phyloP scores from a whole-genome alignment of 345 rosid genomes.

The Salix brachista region DNA sequence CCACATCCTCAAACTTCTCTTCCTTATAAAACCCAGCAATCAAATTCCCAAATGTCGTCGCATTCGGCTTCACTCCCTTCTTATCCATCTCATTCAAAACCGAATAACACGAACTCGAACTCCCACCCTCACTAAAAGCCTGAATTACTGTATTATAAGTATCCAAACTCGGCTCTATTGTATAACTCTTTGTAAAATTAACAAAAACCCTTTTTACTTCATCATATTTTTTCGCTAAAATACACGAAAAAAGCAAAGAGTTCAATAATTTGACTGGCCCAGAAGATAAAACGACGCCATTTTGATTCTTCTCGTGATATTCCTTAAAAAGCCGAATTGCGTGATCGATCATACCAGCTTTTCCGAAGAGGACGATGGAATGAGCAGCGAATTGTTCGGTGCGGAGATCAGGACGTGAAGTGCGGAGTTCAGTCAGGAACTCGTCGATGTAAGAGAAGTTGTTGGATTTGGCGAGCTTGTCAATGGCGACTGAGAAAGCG shows the following conservation, averaged over 20 bases:
- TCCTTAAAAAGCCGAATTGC: slow-evolving; percentile 53
- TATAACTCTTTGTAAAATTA: slow-evolving; percentile 52
- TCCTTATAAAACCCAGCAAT: slow-evolving; percentile 68
- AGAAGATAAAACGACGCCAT: slow-evolving; percentile 23
- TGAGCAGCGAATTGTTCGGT: slow-evolving; percentile 57
- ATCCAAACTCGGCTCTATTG: slow-evolving; percentile 56
- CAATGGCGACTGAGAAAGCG: slow-evolving; percentile 65
- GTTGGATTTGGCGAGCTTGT: slow-evolving; percentile 46
- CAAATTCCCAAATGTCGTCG: slow-evolving; percentile 44
- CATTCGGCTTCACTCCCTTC: slow-evolving; percentile 47
- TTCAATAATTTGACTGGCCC: slow-evolving; percentile 57
- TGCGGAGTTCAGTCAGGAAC: slow-evolving; percentile 58
- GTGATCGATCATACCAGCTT: slow-evolving; percentile 67
- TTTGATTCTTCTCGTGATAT: slow-evolving; percentile 26
- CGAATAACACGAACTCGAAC: slow-evolving; percentile 58
- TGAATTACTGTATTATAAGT: slow-evolving; percentile 60
- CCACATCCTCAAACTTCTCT: slow-evolving; percentile 68
- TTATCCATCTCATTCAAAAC: slow-evolving; percentile 73
- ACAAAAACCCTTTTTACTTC: slow-evolving; percentile 60
- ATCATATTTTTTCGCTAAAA: slow-evolving; percentile 50
- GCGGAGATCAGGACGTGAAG: slow-evolving; percentile 55
- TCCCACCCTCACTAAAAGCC: slow-evolving; percentile 62
- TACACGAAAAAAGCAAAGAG: slow-evolving; percentile 59
- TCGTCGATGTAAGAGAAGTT: slow-evolving; percentile 41
- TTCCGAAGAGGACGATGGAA: slow-evolving; percentile 67